Conservation (phyloP, 2,329 filamentous ascomycete species). For the Aureobasidium sp. region DNA sequence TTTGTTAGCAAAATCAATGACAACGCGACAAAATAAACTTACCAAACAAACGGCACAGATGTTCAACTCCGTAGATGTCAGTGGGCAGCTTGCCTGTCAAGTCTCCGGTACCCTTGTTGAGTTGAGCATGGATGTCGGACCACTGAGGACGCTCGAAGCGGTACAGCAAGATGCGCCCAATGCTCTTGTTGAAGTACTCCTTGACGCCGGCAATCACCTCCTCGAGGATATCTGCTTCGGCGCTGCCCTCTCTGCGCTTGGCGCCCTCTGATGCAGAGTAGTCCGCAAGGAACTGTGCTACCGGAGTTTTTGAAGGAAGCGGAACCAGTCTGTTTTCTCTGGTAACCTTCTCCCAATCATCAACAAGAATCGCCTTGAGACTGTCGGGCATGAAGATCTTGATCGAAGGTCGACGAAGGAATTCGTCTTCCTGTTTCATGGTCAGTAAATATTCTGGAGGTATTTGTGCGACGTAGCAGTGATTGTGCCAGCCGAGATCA, state of each 20-base stretch:
- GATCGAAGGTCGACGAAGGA: slow-evolving; percentile 76
- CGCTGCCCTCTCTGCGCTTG: slow-evolving; percentile 57
- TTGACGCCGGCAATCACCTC: slow-evolving; percentile 80
- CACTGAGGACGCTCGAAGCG: slow-evolving; percentile 91
- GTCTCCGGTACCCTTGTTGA: slow-evolving; percentile 53
- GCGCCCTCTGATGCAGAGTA: slow-evolving; percentile 69
- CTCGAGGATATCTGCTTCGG: slow-evolving; percentile 77
- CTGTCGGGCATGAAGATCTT: slow-evolving; percentile 81
- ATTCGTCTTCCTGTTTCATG: slow-evolving; percentile 69
- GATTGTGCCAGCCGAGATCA: background rate
- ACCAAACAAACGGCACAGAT: slow-evolving; percentile 85
- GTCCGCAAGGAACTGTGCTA: slow-evolving; percentile 70
- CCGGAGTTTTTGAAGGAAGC: slow-evolving; percentile 69
- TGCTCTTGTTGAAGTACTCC: slow-evolving; percentile 88
- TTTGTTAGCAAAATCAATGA: background rate
- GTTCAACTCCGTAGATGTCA: slow-evolving; percentile 89
- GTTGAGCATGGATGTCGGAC: slow-evolving; percentile 65
- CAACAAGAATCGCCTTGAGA: slow-evolving; percentile 85
- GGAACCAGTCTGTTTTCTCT: slow-evolving; percentile 88
- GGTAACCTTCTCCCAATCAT: slow-evolving; percentile 98
- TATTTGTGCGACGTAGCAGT: background rate
- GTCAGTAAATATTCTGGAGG: background rate
- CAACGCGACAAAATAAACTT: slow-evolving; percentile 27
- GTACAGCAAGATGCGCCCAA: slow-evolving; percentile 86
- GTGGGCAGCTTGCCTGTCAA: slow-evolving; percentile 63